These are phyloP conservation scores for Mycocentrospora acerina DNA, from an alignment of 2,329 filamentous ascomycete species.

Conservation along the genomic window DNA sequence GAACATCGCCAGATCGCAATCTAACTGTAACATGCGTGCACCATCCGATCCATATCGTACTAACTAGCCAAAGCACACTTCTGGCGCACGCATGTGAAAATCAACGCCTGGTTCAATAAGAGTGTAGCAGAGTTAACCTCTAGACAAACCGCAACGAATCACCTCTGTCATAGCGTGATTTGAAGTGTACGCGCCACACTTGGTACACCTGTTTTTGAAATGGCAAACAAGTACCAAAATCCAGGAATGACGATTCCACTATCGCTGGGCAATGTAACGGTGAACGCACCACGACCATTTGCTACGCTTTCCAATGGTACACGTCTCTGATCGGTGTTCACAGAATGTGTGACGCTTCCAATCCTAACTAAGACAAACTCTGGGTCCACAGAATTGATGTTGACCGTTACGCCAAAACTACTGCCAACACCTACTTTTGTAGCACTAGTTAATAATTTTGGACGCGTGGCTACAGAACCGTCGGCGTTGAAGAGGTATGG, in stretches of 20 bases:
- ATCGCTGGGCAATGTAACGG: constrained; percentile 21
- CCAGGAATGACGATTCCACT: constrained; percentile 25
- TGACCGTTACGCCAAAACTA: constrained; percentile 13
- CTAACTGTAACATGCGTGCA: too few species aligned
- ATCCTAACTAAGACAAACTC: constrained; percentile 24
- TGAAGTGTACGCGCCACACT: constrained; percentile 24
- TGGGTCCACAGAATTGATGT: constrained; percentile 4
- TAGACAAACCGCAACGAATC: too few species aligned
- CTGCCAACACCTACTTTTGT: constrained; percentile 22
- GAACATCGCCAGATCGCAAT: too few species aligned
- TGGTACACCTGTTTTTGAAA: constrained; percentile 21
- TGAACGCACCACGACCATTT: constrained; percentile 1
- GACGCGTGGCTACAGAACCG: constrained; percentile 19
- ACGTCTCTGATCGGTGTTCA: constrained; percentile 32
- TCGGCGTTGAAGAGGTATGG: constrained; percentile 31
- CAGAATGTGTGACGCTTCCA: constrained; percentile 30
- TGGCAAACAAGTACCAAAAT: constrained; percentile 26
- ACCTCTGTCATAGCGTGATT: constrained; percentile 10
- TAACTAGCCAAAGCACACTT: too few species aligned
- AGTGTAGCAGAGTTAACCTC: too few species aligned
- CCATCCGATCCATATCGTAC: too few species aligned
- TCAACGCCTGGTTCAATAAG: too few species aligned
- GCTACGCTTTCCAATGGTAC: constrained; percentile 17
- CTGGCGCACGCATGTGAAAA: too few species aligned
- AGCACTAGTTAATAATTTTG: constrained; percentile 14